Evolutionary conservation across 225 moss, liverwort and hornwort genomes (phyloP).

Genomic region (Pseudoscleropodium purum): DNA sequence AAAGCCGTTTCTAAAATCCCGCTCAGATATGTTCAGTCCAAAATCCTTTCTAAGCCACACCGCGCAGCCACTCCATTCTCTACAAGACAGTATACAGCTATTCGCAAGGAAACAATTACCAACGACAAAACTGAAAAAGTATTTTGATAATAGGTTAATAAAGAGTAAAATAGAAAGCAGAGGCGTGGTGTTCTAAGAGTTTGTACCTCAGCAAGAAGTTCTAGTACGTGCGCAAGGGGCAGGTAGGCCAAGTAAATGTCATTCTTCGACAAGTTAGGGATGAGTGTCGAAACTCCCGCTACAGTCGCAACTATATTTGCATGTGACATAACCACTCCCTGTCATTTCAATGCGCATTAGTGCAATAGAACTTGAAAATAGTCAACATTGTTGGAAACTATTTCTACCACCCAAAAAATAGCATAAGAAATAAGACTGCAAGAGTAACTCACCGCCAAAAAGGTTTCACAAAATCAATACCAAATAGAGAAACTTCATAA

Average conservation of each 20-base stretch:
- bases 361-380: not conserved
- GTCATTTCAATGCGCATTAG: constrained; percentile 4
- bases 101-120: not conserved
- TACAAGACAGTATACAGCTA: not conserved
- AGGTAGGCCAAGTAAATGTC: constrained; percentile 82
- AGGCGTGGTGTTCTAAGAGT: not conserved
- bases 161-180: not conserved
- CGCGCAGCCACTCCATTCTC: not conserved
- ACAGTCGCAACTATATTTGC: constrained; percentile 76
- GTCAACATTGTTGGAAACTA: not conserved
- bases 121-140: not conserved
- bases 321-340: constrained; percentile 98
- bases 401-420: not conserved
- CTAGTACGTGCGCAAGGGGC: constrained; percentile 85
- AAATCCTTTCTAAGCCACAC: not conserved
- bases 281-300: constrained; percentile 53
- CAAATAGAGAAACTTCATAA: not conserved
- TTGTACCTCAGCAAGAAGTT: constrained; percentile 75
- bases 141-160: not conserved
- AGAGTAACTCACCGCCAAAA: not conserved
- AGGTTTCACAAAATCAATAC: not conserved
- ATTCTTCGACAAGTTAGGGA: constrained; percentile 41
- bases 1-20: not conserved
- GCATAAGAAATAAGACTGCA: not conserved
- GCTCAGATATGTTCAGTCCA: not conserved